Conservation (phyloP, 768 basidiomycete genomes). For the Crucibulum laeve region DNA sequence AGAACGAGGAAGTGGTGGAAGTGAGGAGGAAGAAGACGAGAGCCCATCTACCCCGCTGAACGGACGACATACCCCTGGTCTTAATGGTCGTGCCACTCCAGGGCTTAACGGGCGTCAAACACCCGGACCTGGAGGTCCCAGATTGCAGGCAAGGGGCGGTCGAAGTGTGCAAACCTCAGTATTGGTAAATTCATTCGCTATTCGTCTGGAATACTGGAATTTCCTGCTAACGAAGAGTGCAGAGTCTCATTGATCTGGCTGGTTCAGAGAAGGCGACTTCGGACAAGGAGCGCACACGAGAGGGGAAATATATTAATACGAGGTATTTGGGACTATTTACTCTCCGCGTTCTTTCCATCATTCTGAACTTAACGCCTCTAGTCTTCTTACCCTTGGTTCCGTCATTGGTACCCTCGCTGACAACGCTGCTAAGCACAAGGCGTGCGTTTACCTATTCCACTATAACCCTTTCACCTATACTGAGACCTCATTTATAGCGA, state of each 20-base stretch:
- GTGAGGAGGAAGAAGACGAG: slow-evolving; percentile 40
- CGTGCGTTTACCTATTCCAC: slow-evolving; percentile 35
- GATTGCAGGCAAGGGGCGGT: slow-evolving; percentile 74
- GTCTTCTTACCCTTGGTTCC: slow-evolving; percentile 80
- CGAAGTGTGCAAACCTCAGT: slow-evolving; percentile 76
- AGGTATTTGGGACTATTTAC: slow-evolving; percentile 49
- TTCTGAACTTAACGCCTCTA: not conserved
- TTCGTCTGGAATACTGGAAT: not conserved
- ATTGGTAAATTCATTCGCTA: slow-evolving; percentile 38
- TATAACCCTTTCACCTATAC: too few relatives aligned
- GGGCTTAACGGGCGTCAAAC: slow-evolving; percentile 42
- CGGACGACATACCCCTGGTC: slow-evolving; percentile 42
- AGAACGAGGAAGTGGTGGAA: slow-evolving; percentile 42
- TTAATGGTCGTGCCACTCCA: slow-evolving; percentile 37
- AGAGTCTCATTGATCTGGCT: slow-evolving; percentile 94
- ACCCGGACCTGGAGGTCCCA: slow-evolving; percentile 46
- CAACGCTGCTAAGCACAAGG: slow-evolving; percentile 74
- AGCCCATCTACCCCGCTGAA: slow-evolving; percentile 19
- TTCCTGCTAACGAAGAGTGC: slow-evolving; percentile 1
- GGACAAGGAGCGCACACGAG: slow-evolving; percentile 92
- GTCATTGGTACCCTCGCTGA: slow-evolving; percentile 92
- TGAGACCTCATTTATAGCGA: slow-evolving; percentile 38
- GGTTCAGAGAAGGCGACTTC: slow-evolving; percentile 96
- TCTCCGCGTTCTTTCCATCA: not conserved
- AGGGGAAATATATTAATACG: slow-evolving; percentile 96